phyloP scores from a whole-genome alignment of 2,329 filamentous ascomycete genomes.

The Elsinoe perseae region DNA sequence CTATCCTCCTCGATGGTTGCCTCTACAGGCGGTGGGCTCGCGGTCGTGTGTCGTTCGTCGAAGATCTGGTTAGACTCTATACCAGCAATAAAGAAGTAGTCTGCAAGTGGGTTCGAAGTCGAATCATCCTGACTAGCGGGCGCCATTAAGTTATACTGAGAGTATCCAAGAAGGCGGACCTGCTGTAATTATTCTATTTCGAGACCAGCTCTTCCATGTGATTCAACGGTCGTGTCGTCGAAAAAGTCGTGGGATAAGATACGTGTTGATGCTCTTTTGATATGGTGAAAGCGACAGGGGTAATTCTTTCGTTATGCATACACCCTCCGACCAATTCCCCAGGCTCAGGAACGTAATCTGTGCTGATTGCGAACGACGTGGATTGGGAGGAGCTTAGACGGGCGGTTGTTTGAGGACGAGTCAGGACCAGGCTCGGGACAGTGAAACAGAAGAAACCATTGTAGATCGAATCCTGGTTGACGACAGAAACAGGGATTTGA shows the following conservation, averaged over 20 bases:
- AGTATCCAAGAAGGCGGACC: not conserved
- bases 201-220: conserved; percentile 13
- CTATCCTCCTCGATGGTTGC: conserved; percentile 60
- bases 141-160: conserved; percentile 2
- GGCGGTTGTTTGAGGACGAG: conserved; percentile 9
- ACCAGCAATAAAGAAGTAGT: conserved; percentile 58
- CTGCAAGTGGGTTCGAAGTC: conserved; percentile 49
- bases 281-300: not conserved
- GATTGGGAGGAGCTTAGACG: conserved; percentile 6
- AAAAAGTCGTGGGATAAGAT: not conserved
- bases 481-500: conserved; percentile 1
- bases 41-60: conserved; percentile 34
- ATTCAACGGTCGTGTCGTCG: conserved; percentile 2
- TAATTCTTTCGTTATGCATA: not conserved
- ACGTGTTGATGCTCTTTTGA: not conserved
- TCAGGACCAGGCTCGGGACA: conserved; percentile 7
- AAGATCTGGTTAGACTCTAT: conserved; percentile 46
- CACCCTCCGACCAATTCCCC: not conserved
- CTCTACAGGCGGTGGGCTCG: conserved; percentile 30
- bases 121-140: conserved; percentile 11
- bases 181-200: not conserved
- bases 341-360: not conserved
- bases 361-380: conserved; percentile 11
- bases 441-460: conserved; percentile 8
- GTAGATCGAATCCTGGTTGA: conserved; percentile 10